Evolutionary conservation across 2,329 filamentous ascomycete species (phyloP), one percentile per base, ranked within the genome.

Genomic region (Chrysoporthe cubensis): DNA sequence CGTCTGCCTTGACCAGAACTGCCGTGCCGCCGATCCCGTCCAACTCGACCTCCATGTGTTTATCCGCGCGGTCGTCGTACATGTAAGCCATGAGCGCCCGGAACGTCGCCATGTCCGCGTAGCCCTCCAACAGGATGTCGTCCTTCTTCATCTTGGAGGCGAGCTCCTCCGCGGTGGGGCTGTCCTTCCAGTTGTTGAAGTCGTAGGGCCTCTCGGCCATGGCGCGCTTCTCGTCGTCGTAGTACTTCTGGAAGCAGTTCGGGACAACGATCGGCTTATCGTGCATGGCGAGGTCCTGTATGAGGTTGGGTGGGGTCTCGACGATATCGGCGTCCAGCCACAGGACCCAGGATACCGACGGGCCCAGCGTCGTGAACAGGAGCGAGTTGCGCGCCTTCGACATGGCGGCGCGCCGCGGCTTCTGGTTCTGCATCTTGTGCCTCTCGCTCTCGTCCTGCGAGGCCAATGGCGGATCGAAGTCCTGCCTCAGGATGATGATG

Each of bases 131-230:
- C 63, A 99, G 81, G 71, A 99, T 94, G 60, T 99, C 96, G 74
- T 99, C 95, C 0, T 90, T 90, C 0, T 89, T 92, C 94, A 99
- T 94, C 74, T 88, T 88, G 13, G 85, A 82, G 2, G 87, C 94
- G 71, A 99, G 81, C 46, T 91, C 85, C 75, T 90, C 86, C 0
- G 96, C 95, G 1, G 86, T 90, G 1, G 90, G 86, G 76, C 92
- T 97, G 77, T 99, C 96, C 75, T 95, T 89, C 96, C 96, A 99
- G 77, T 92, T 97, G 82, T 99, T 99, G 85, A 90, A 98, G 81
- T 99, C 96, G 78, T 99, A 99, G 0, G 94, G 89, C 4, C 96
- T 88, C 75, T 95, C 88, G 56, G 90, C 88, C 82, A 88, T 87
- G 71, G 88, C 84, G 75, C 91, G 90, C 63, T 87, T 90, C 16